Conservation (phyloP, 768 basidiomycete genomes). For the Arthromyces matolae region DNA sequence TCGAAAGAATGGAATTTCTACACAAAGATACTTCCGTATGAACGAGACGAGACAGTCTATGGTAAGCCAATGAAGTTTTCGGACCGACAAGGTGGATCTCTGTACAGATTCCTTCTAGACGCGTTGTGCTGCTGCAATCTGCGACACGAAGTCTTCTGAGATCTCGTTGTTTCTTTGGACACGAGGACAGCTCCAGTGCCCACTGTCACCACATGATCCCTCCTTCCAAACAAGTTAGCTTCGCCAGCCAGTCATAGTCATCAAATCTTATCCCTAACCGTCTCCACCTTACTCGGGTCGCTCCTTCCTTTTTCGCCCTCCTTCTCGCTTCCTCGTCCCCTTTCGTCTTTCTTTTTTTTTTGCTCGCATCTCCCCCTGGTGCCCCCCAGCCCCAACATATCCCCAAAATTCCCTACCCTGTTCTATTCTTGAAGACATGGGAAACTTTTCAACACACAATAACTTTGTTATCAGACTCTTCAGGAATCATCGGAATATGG, state of each 20-base stretch:
- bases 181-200: slow-evolving; percentile 4
- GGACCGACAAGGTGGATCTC: neutral
- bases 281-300: slow-evolving; percentile 8
- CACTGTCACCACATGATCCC: slow-evolving; percentile 12
- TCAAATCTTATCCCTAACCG: slow-evolving; percentile 10
- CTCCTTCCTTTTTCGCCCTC: slow-evolving; percentile 3
- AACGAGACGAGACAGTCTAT: no score
- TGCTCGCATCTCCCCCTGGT: slow-evolving; percentile 6
- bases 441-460: no score
- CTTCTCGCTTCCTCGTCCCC: no score
- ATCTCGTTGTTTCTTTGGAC: neutral
- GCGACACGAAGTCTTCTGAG: neutral
- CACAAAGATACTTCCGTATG: no score
- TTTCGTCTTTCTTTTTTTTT: neutral
- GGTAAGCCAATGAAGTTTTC: neutral
- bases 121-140: no score
- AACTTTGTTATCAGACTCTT: no score
- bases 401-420: no score
- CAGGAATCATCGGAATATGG: no score
- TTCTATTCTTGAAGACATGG: slow-evolving; percentile 4
- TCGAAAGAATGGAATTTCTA: no score
- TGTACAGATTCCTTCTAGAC: neutral
- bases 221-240: neutral
- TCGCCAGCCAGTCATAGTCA: slow-evolving; percentile 13
- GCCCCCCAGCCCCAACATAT: no score